Conservation (phyloP, 2,329 filamentous ascomycete genomes). For the Nemania diffusa region DNA sequence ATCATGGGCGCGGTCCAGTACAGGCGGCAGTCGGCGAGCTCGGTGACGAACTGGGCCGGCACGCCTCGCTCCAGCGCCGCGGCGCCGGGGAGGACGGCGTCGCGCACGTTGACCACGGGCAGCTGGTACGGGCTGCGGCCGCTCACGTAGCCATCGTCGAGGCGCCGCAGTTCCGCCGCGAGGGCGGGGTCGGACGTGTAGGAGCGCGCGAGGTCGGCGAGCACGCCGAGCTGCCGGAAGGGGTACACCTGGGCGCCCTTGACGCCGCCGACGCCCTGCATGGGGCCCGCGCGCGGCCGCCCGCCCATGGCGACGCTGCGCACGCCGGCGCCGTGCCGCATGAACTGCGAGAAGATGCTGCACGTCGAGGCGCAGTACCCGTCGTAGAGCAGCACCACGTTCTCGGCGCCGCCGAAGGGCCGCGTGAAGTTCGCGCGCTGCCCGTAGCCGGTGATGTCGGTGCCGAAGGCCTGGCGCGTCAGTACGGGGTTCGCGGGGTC, state of each 20-base stretch:
- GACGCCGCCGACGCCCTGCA: conserved; percentile 30
- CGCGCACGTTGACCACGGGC: conserved; percentile 31
- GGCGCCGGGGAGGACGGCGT: conserved; percentile 25
- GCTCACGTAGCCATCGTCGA: conserved; percentile 22
- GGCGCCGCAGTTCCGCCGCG: conserved; percentile 16
- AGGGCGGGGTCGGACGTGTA: conserved; percentile 16
- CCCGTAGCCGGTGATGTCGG: conserved; percentile 32
- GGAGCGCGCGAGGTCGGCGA: conserved; percentile 22
- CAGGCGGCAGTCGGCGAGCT: conserved; percentile 32
- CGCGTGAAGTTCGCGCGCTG: conserved; percentile 31
- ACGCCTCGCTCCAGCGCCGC: conserved; percentile 22
- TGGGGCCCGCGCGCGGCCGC: conserved; percentile 13
- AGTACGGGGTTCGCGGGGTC: conserved; percentile 27
- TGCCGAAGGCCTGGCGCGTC: conserved; percentile 24
- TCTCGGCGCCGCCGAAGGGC: conserved; percentile 32
- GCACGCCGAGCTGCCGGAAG: conserved; percentile 12
- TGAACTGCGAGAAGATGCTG: conserved; percentile 34
- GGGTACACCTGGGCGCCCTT: conserved; percentile 31
- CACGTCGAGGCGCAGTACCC: conserved; percentile 36
- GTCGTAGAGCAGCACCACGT: conserved; percentile 35
- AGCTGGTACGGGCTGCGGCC: conserved; percentile 26
- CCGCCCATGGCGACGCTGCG: conserved; percentile 35
- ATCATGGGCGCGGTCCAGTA: conserved; percentile 33
- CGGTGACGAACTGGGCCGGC: conserved; percentile 32
- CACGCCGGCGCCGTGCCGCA: conserved; percentile 30